Evolutionary conservation across 805 yeast genomes (phyloP).

Genomic region (Scheffersomyces coipomensis): DNA sequence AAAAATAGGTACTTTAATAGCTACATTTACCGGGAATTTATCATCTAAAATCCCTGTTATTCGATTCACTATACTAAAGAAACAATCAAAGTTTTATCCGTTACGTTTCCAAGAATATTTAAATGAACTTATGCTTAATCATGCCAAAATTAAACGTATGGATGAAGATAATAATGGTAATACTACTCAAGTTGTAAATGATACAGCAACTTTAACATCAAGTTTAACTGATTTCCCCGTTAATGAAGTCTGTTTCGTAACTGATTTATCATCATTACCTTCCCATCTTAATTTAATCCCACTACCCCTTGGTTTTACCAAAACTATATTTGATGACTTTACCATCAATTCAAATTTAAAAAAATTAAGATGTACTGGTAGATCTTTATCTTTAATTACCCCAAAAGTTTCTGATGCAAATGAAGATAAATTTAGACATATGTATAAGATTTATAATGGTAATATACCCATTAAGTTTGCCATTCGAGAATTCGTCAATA

Average conservation of each 20-base stretch:
- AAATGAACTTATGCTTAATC: conserved; percentile 61
- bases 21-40: conserved; percentile 83
- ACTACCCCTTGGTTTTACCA: conserved; percentile 58
- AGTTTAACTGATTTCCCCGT: conserved; percentile 1
- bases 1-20: conserved; percentile 61
- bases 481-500: conserved; percentile 66
- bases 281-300: conserved; percentile 71
- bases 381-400: conserved; percentile 73
- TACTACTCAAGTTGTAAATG: not conserved
- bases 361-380: conserved; percentile 78
- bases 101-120: conserved; percentile 56
- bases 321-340: conserved; percentile 55
- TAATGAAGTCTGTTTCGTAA: conserved; percentile 57
- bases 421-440: conserved; percentile 76
- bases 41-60: conserved; percentile 60
- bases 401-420: conserved; percentile 69
- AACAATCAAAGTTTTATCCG: conserved; percentile 48
- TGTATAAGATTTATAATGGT: conserved; percentile 57
- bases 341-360: conserved; percentile 74
- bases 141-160: conserved; percentile 64
- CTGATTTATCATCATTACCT: conserved; percentile 80
- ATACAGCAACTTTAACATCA: not conserved
- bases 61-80: conserved; percentile 54
- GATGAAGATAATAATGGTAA: conserved; percentile 7
- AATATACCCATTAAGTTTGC: conserved; percentile 61